Percentiles rank a stretch among this genome's conserved stretches.
phyloP scores from a whole-genome alignment of 2,329 filamentous ascomycete species.

The Apiospora arundinis region DNA sequence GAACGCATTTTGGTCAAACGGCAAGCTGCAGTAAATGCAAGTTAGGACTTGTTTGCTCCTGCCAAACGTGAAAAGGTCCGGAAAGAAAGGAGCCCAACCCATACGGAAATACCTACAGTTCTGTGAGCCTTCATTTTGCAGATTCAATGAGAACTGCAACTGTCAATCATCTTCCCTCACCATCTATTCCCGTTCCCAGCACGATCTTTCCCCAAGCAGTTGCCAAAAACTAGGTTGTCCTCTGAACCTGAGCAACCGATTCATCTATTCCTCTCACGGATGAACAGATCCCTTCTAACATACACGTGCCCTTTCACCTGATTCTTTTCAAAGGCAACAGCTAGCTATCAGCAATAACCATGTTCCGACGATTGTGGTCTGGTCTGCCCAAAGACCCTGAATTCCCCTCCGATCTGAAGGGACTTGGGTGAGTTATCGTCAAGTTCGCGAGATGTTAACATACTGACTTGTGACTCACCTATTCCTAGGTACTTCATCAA shows the following conservation, averaged over 20 bases:
- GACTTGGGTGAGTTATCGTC: conserved; percentile 68
- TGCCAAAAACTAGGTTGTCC: background rate
- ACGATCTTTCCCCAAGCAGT: background rate
- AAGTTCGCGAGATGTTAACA: background rate
- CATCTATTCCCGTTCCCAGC: background rate
- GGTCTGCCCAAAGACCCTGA: conserved; percentile 73
- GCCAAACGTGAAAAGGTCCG: background rate
- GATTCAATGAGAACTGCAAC: background rate
- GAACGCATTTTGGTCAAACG: background rate
- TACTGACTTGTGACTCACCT: background rate
- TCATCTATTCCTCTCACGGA: background rate
- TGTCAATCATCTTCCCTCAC: background rate
- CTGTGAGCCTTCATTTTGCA: background rate
- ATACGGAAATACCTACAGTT: background rate
- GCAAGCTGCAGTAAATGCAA: conserved; percentile 16
- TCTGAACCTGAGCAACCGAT: background rate
- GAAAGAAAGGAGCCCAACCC: no score
- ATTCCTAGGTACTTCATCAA: conserved; percentile 77
- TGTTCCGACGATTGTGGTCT: conserved; percentile 77
- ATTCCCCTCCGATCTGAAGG: conserved; percentile 69
- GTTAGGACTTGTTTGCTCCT: background rate
- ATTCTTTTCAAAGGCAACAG: background rate
- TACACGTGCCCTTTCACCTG: background rate
- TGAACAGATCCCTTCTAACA: background rate
- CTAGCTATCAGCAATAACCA: conserved; percentile 43